Evolutionary conservation across 2,329 filamentous ascomycete species (phyloP), one percentile per base, ranked within the genome.

Genomic region (Pseudogymnoascus sp.): DNA sequence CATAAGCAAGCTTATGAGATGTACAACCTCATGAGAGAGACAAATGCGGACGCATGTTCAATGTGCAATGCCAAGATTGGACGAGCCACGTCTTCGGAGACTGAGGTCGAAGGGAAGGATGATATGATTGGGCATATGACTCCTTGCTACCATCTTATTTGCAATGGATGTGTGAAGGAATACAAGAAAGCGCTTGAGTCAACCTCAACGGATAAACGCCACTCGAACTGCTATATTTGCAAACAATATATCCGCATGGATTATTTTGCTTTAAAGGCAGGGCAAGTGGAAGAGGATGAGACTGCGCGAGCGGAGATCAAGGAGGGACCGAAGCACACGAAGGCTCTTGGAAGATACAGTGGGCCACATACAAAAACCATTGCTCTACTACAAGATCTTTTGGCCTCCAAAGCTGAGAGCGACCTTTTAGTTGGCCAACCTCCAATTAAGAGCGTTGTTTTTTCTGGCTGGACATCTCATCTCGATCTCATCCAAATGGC

Each of bases 391-490:
- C 79, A 87, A n/a, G 86, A 91, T 65, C 82, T 99, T 6, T 74
- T 89, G 1, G 78, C 80, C 60, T 84, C 85, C 60, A 84, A 85
- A 63, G 78, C 79, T 0, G 84, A 87, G 71, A 90, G 85, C 64
- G 80, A 82, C 38, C 77, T 76, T 0, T 78, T 84, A 8, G 84
- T 85, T 2, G 76, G 83, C 9, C 84, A 92, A 70, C 83, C 85
- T 0, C 92, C 92, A 0, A 89, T 91, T 75, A 97, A 96, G 74
- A 94, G 91, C 25, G 92, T 99, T 12, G 86, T 99, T 5, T 97
- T 97, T 75, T 96, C 92, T 0, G 88, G 87, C n/a, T 97, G 94
- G 92, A 97, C 94, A 0, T 88, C 89, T 0, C 92, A 97, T 72
- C 84, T 99, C 14, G 92, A 97, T 72, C 83, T 99, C 19, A 96